Percentiles rank a stretch among this genome's conserved stretches.
These are phyloP conservation scores for Peronospora destructor DNA, from an alignment of 352 stramenopile genomes.

Conservation along the genomic window DNA sequence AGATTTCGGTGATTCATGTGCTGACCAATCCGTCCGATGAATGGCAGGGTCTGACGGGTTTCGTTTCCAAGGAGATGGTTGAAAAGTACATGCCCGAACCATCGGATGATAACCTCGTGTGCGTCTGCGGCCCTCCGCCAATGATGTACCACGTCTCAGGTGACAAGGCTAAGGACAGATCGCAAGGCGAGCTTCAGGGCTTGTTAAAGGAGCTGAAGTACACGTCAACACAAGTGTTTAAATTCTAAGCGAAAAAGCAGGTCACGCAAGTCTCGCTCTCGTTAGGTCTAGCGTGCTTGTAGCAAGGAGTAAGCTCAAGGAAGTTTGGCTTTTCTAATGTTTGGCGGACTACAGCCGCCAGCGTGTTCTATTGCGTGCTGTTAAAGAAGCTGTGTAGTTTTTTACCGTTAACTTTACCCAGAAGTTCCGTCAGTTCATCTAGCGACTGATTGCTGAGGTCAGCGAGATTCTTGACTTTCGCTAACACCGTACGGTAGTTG, in stretches of 20 bases:
- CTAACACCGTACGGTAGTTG: constrained; percentile 84
- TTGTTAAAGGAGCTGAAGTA: constrained; percentile 82
- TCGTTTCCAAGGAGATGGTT: constrained; percentile 81
- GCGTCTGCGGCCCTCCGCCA: constrained; percentile 82
- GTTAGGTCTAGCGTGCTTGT: constrained; percentile 5
- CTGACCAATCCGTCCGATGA: constrained; percentile 57
- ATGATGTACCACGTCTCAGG: constrained; percentile 89
- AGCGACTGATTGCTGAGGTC: constrained; percentile 65
- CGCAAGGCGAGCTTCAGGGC: constrained; percentile 78
- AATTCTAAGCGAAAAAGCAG: constrained; percentile 44
- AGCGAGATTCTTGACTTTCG: constrained; percentile 60
- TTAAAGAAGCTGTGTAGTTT: constrained; percentile 83
- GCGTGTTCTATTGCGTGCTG: constrained; percentile 35
- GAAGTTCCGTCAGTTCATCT: constrained; percentile 51
- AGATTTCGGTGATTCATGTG: constrained; percentile 70
- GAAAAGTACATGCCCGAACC: constrained; percentile 72
- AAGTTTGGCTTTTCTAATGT: not conserved
- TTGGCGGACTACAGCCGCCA: not conserved
- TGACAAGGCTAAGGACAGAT: constrained; percentile 80
- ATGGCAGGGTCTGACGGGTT: constrained; percentile 68
- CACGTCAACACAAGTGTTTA: constrained; percentile 74
- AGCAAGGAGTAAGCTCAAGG: constrained; percentile 4
- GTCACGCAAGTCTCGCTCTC: constrained; percentile 6
- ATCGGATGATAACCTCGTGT: constrained; percentile 75
- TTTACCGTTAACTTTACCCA: constrained; percentile 70